Base-by-base conservation (phyloP, 805 yeast genomes). In the Barnettozyma pratensis region DNA sequence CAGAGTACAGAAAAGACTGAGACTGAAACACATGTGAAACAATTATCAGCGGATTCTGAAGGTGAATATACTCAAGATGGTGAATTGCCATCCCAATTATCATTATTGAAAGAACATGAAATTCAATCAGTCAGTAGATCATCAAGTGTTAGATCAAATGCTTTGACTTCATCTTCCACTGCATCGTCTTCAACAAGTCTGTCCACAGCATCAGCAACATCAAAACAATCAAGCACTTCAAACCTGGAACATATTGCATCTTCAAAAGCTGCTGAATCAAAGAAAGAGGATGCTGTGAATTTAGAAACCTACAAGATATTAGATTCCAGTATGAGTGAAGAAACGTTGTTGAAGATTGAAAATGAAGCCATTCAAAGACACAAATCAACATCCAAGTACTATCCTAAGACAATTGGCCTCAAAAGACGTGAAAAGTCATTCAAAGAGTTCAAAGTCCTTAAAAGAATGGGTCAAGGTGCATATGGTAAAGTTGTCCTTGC, bases 381-480 rank as follows among this genome's bases (percentile, higher is more conserved):
- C 32, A 65, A 64, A 42, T 54, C 54, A 1, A 55, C 55, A 2
- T 76, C 84, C 1, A 54, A 52, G 50, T 26, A 49, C 25, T 65
- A 62, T 50, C 73, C 69, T 30, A 73, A 74, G 12, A 63, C 68
- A 37, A 77, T 84, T 52, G 97, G 97, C 2, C 70, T 74, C 6
- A 71, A 73, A 47, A 78, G 94, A 59, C 76, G 96, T 46, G 81
- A 76, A 25, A 87, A 87, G 62, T 79, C 80, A 51, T 76, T 88
- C 53, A 64, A 75, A 0, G 96, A 90, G 62, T 94, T 88, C 58
- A 66, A 70, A 1, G 76, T 87, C 1, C 41, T 89, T 40, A 85
- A 87, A 62, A 80, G 82, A 53, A 80, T 94, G 81, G 99, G 99
- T 1, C 92, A 87, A 64, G 99, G 99, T 37, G 97, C 98, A 0